Evolutionary conservation across 495 filamentous ascomycete genomes (phyloP), one percentile per base, ranked within the genome.

Genomic region (Clavariopsis aquatica): DNA sequence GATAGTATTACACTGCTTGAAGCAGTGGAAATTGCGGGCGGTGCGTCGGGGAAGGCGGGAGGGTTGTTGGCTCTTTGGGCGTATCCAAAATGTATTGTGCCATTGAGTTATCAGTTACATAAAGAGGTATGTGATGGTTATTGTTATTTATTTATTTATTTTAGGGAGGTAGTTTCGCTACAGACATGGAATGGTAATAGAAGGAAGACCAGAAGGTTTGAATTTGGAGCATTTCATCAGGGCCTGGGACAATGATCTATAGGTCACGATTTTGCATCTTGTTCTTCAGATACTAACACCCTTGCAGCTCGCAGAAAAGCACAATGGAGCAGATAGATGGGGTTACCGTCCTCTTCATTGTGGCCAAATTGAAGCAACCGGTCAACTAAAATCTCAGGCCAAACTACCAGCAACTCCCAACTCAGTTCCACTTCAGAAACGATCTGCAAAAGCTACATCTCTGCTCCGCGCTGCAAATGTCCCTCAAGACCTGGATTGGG

Each of bases 1-100:
- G 89, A 96, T 72, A 87, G 79, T 54, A 85, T 98, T 65, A 96
- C 89, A 13, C 85, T 98, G 31, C 80, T 98, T 64, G 94, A 98
- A 81, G 92, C 94, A 0, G 86, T 86, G 15, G 83, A 88, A 43
- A 90, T 98, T 65, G 94, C 94, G 17, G 88, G 92, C 12, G 93
- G 89, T 24, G 94, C 94, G 43, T 96, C 92, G 24, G 94, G 94
- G 8, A 98, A 98, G 79, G 94, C 94, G 1, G 94, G 94, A 4
- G 94, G 94, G 1, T 82, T 98, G 13, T 79, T 98, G 19, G 94
- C 87, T 0, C 80, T 92, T 43, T 98, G 94, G 94, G 94, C 94
- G 12, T 96, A 97, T 71, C 94, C 94, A 0, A 81, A 75, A 65
- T 89, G 83, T 69, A 84, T 98, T 60, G 94, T 97, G 0, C 90